A percentile compares a stretch with the other conserved stretches of the same genome.
These are phyloP conservation scores for Podospora sp. DNA, from an alignment of 495 filamentous ascomycete species.

Conservation along the genomic window DNA sequence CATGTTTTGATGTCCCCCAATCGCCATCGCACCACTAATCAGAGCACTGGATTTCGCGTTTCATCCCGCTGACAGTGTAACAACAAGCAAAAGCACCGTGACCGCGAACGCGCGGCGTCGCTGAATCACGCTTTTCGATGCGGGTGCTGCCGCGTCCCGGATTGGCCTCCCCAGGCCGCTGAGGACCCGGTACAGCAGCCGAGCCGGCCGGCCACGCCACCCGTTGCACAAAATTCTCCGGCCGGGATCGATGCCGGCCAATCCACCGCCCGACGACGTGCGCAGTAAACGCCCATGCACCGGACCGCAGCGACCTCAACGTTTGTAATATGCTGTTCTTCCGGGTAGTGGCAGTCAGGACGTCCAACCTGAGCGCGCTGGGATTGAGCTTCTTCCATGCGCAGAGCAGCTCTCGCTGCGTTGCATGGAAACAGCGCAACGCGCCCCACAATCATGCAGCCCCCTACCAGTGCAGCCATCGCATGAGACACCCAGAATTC, in stretches of 20 bases:
- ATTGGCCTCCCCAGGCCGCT: not conserved
- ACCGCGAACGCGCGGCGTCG: not conserved
- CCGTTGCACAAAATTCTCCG: not conserved
- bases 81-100: not conserved
- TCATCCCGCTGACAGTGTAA: not conserved
- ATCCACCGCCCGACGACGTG: not conserved
- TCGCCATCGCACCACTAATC: not conserved
- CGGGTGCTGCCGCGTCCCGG: not conserved
- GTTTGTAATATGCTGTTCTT: not conserved
- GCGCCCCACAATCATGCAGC: constrained; percentile 7
- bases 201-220: not conserved
- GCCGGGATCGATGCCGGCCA: not conserved
- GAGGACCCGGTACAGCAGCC: not conserved
- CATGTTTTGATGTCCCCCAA: not conserved
- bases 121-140: not conserved
- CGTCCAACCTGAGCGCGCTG: not conserved
- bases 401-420: not conserved
- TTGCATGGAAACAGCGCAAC: not conserved
- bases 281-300: constrained; percentile 2
- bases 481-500: not conserved
- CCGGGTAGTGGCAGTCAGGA: not conserved
- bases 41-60: not conserved
- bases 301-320: not conserved
- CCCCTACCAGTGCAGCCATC: constrained; percentile 21
- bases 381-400: not conserved